Evolutionary conservation across 2,329 filamentous ascomycete species (phyloP).

Genomic region (Scedosporium aurantiacum): DNA sequence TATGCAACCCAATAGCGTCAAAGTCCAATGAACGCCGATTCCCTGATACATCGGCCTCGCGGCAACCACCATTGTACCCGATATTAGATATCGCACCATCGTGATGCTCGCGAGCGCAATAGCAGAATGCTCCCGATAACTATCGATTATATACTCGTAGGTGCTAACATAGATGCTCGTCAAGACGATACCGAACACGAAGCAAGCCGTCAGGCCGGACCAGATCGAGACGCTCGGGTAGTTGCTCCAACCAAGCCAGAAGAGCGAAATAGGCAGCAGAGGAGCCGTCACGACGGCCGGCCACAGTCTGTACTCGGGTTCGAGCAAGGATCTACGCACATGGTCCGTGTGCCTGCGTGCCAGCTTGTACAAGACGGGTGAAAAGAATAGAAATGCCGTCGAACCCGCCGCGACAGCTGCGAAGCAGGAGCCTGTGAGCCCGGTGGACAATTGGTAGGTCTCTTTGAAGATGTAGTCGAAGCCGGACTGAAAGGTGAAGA

Average conservation of each 20-base stretch:
- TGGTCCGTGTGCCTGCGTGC: constrained; percentile 29
- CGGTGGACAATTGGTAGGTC: constrained; percentile 32
- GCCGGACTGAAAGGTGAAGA: constrained; percentile 36
- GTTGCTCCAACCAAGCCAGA: constrained; percentile 49
- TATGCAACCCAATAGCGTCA: constrained; percentile 26
- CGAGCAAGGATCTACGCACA: constrained; percentile 25
- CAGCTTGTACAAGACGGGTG: constrained; percentile 33
- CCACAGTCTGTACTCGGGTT: constrained; percentile 43
- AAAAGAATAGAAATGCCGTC: constrained; percentile 27
- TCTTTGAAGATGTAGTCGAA: constrained; percentile 40
- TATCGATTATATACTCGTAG: constrained; percentile 48
- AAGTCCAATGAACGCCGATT: constrained; percentile 28
- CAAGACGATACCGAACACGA: constrained; percentile 39
- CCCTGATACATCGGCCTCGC: constrained; percentile 25
- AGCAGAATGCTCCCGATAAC: constrained; percentile 40
- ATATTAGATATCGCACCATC: constrained; percentile 20
- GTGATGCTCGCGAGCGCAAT: constrained; percentile 21
- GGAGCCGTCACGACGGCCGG: constrained; percentile 39
- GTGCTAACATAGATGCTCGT: constrained; percentile 37
- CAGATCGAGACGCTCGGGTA: constrained; percentile 31
- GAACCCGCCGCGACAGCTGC: constrained; percentile 27
- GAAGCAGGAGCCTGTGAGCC: constrained; percentile 34
- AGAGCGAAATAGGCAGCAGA: constrained; percentile 37
- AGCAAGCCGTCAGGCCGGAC: constrained; percentile 37
- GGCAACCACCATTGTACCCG: constrained; percentile 27